Base-by-base conservation (phyloP, 345 rosid genomes). In the Erucastrum elatum region DNA sequence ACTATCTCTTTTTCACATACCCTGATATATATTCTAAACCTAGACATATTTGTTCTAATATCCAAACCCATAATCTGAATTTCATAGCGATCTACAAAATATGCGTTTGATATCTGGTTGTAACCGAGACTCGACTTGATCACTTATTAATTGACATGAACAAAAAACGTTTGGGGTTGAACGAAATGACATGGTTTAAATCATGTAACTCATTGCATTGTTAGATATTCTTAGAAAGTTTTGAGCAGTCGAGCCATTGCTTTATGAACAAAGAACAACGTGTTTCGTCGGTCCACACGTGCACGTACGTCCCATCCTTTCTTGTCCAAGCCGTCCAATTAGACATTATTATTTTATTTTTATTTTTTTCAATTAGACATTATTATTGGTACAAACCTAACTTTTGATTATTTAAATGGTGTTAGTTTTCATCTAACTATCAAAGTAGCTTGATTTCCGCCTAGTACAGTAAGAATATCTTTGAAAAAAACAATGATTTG, bases 331-430 rank as follows among this genome's bases (percentile, higher is more conserved):
- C 66, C 71, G 39, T 55, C 51, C 37, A 77, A 70, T 53, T 37
- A 53, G 46, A 34, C 33, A 65, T 26, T 71, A 39, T 72, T 21
- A 44, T 66, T 72, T 21, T 21, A 21, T 21, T 21, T 21, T 21
- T 21, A 21, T 21, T 21, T 21, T 21, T 21, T 55, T 35, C 37
- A 77, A 70, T 53, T 37, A 53, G 46, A 34, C 33, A 65, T 26
- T 71, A 39, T 72, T 21, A 44, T 66, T 72, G 77, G 63, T 78
- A 66, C 34, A 66, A 64, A 56, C 71, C 60, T 29, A 64, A 71
- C 60, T 17, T 55, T 64, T 39, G 29, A 64, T 31, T 37, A 29
- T 71, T 30, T 44, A 55, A 64, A 29, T 6, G 11, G 33, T 30
- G 31, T 60, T 69, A 30, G 3, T 31, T 60, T 13, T 33, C 13